Evolutionary conservation across 306 rosid genomes (phyloP).

Genomic region (Albizia julibrissin): DNA sequence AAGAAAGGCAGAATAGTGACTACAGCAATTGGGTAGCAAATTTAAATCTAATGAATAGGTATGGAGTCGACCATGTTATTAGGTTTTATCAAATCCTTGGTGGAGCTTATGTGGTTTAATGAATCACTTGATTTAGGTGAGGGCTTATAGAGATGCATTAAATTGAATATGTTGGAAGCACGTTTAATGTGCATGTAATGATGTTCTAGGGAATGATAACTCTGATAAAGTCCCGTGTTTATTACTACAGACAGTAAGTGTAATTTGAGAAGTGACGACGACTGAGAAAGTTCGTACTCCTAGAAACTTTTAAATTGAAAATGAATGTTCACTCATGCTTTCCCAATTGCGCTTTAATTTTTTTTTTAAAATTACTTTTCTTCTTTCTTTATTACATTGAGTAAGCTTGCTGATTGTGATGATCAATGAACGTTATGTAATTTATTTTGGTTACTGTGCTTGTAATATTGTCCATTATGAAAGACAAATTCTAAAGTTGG

Average conservation of each 20-base stretch:
- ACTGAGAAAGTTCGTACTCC: too few species aligned
- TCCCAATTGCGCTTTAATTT: background rate
- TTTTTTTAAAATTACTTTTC: background rate
- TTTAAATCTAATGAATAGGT: background rate
- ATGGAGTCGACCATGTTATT: background rate
- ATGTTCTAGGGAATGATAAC: background rate
- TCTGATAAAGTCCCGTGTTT: background rate
- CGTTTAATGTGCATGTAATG: background rate
- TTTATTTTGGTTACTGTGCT: constrained; percentile 10
- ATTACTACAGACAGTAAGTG: background rate
- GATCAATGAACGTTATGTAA: background rate
- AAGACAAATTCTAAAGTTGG: constrained; percentile 10
- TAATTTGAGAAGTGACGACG: background rate
- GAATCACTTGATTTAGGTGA: background rate
- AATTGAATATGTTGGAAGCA: background rate
- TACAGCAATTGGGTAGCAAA: background rate
- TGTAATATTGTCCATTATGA: constrained; percentile 18
- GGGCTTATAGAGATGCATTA: background rate
- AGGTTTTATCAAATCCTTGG: background rate
- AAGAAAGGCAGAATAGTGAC: background rate
- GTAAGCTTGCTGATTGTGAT: background rate
- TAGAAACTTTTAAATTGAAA: background rate
- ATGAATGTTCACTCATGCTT: background rate
- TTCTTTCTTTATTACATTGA: background rate
- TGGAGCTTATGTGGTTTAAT: background rate